Evolutionary conservation across 2,329 filamentous ascomycete species (phyloP).

Genomic region (Sphaerulina vaccinii): DNA sequence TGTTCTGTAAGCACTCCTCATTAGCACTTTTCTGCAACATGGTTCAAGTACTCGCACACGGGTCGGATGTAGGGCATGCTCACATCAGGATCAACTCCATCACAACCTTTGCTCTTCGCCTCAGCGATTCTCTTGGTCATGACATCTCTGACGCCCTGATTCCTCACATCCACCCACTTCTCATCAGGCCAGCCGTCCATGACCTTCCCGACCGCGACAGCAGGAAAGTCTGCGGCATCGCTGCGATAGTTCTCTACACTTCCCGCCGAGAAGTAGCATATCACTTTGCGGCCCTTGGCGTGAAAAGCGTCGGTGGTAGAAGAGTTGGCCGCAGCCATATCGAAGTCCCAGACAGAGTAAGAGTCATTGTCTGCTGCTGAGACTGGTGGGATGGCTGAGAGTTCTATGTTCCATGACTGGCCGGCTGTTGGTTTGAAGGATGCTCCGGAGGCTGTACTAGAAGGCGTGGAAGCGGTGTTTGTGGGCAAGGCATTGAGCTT

Average conservation of each 20-base stretch:
- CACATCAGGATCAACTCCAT: constrained; percentile 40
- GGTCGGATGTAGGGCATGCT: no score
- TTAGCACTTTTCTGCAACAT: no score
- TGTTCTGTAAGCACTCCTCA: constrained; percentile 17
- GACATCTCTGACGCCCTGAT: constrained; percentile 59
- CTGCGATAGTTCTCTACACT: constrained; percentile 58
- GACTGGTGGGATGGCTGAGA: constrained; percentile 8
- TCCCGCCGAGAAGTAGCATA: constrained; percentile 75
- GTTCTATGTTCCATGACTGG: constrained; percentile 22
- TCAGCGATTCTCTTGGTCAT: constrained; percentile 61
- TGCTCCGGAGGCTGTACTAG: not conserved
- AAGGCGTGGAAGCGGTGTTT: not conserved
- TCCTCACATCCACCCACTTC: constrained; percentile 63
- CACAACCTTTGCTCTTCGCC: constrained; percentile 48
- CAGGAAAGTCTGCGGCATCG: constrained; percentile 57
- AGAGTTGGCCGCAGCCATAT: constrained; percentile 10
- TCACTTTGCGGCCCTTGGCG: constrained; percentile 44
- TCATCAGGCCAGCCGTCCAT: constrained; percentile 66
- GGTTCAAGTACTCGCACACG: no score
- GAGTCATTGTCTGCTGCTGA: constrained; percentile 5
- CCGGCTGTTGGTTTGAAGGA: constrained; percentile 16
- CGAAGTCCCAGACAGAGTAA: constrained; percentile 20
- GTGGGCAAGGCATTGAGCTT: not conserved
- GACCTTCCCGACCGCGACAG: constrained; percentile 57
- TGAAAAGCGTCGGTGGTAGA: constrained; percentile 13